Evolutionary conservation across 441 rosid species (phyloP), one percentile per base, ranked within the genome.

Genomic region (Erodium chrysanthum): DNA sequence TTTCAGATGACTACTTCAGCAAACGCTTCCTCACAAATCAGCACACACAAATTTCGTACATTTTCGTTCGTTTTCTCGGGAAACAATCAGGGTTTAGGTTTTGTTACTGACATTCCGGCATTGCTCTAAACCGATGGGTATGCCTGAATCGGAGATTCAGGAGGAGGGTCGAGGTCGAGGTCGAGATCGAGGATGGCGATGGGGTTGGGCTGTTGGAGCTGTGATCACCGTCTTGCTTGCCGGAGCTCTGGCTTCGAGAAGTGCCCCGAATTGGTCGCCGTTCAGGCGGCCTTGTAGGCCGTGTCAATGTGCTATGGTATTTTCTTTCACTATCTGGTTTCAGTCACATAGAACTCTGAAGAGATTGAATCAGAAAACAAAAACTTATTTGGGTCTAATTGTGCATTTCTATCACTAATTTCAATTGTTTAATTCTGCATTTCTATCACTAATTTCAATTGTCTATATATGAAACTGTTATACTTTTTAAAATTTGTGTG

Each of bases 171-270:
- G 10, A 15, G 23, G 5, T 3, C 1, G 3, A 3, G 29, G 3
- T 60, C 64, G 3, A 10, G 64, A 33, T 8, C 64, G 10, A 3
- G 23, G 35, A 22, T 10, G 31, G 31, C 33, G 33, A 60, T 27
- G 64, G 64, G 64, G 31, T 60, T 60, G 31, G 64, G n/a, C 12
- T 22, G 15, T 60, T 60, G 31, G 33, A 4, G 64, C 64, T 60
- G 33, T 25, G 17, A 60, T 60, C 31, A 60, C 17, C 35, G 12
- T 60, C 25, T 60, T 60, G 31, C 15, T 60, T 2, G 64, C 64
- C 35, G 15, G 23, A 10, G 64, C 64, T 60, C 7, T 60, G 31
- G 64, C 64, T 22, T 60, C 64, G 33, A 60, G n/a, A 60, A 22
- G 17, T 10, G 14, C 17, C 22, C 31, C n/a, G 11, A 27, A 22